These are phyloP conservation scores for Nicotiana sylvestris DNA, from an alignment of 257 asterid genomes.

Conservation along the genomic window DNA sequence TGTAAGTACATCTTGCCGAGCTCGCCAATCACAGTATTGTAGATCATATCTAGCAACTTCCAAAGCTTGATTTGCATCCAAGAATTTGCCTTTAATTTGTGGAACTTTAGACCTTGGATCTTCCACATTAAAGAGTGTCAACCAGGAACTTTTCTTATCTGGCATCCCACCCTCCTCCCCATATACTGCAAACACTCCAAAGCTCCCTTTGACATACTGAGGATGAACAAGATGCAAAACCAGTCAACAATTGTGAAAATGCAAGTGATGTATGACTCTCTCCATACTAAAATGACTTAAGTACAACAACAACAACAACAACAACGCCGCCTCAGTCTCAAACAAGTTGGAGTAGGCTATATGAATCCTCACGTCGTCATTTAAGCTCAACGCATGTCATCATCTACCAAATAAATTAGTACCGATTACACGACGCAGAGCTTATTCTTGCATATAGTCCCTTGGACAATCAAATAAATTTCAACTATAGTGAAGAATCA, in stretches of 20 bases:
- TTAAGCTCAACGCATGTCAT: not conserved
- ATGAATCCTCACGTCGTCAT: not conserved
- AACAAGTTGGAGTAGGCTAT: too few species aligned
- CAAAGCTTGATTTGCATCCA: conserved; percentile 69
- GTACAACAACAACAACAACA: too few species aligned
- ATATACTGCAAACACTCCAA: conserved; percentile 65
- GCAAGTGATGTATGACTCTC: conserved; percentile 9
- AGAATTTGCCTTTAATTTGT: conserved; percentile 65
- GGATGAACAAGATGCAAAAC: conserved; percentile 6
- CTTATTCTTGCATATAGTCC: not conserved
- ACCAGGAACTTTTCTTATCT: conserved; percentile 65
- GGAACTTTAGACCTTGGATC: conserved; percentile 85
- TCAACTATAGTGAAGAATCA: not conserved
- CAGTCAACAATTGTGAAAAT: not conserved
- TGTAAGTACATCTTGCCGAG: conserved; percentile 85
- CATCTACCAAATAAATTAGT: not conserved
- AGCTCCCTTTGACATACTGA: conserved; percentile 64
- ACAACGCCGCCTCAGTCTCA: too few species aligned
- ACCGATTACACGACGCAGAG: not conserved
- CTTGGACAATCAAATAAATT: not conserved
- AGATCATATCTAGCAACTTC: conserved; percentile 84
- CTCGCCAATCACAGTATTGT: conserved; percentile 94
- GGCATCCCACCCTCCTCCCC: conserved; percentile 61
- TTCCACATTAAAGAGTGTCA: conserved; percentile 72
- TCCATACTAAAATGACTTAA: not conserved